A percentile compares a stretch with the other conserved stretches of the same genome.
phyloP scores from a whole-genome alignment of 2,329 filamentous ascomycete species.

The Sarocladium brachiariae region DNA sequence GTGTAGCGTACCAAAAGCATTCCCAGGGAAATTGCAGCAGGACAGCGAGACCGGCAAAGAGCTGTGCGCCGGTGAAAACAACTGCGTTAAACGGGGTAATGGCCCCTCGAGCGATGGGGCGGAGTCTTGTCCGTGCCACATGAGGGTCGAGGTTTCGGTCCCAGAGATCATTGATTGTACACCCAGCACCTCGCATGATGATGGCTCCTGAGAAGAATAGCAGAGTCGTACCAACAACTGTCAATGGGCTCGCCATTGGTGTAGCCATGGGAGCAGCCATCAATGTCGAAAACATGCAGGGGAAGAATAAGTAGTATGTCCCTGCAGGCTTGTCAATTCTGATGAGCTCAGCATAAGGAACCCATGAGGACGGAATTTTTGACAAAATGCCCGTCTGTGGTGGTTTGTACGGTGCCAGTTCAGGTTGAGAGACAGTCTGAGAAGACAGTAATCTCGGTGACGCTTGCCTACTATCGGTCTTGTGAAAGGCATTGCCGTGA shows the following conservation, averaged over 20 bases:
- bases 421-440: constrained; percentile 11
- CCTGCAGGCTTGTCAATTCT: constrained; percentile 77
- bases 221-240: constrained; percentile 56
- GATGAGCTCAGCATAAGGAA: constrained; percentile 77
- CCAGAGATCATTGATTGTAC: constrained; percentile 87
- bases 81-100: constrained; percentile 66
- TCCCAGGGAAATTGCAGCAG: constrained; percentile 67
- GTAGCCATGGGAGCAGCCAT: constrained; percentile 64
- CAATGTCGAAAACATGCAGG: constrained; percentile 77
- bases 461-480: neutral
- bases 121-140: constrained; percentile 66
- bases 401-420: constrained; percentile 46
- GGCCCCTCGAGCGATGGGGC: constrained; percentile 75
- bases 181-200: constrained; percentile 82
- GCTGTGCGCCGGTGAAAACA: constrained; percentile 66
- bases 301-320: constrained; percentile 80
- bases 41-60: constrained; percentile 65
- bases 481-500: neutral
- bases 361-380: constrained; percentile 57
- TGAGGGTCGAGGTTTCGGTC: constrained; percentile 80
- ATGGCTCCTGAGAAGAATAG: constrained; percentile 72
- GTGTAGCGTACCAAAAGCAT: constrained; percentile 72
- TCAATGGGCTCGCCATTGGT: constrained; percentile 52
- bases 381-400: constrained; percentile 67
- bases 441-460: neutral